These are phyloP conservation scores for Acanthamoeba sp. DNA, from an alignment of 208 protist species.

Conservation along the genomic window DNA sequence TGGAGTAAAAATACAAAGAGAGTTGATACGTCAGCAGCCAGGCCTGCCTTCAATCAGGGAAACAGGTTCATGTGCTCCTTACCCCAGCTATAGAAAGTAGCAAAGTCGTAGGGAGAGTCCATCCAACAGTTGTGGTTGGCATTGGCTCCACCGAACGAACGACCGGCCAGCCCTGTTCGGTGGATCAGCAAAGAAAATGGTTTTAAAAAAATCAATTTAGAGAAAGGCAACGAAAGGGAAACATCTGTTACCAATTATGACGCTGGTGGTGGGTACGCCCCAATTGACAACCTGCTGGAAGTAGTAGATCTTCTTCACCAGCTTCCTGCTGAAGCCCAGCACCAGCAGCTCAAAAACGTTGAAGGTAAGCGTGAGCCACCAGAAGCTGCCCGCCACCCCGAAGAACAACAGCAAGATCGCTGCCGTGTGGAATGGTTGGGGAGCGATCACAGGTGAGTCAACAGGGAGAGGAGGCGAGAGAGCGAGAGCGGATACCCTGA, in stretches of 20 bases:
- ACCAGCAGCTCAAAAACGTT: background rate
- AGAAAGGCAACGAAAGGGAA: background rate
- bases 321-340: background rate
- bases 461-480: no score
- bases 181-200: no score
- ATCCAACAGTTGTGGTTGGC: slow-evolving; percentile 23
- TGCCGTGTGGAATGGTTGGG: no score
- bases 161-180: background rate
- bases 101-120: background rate
- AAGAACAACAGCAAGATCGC: background rate
- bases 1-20: no score
- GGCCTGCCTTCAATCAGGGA: no score
- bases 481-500: background rate
- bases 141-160: background rate
- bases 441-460: no score
- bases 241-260: slow-evolving; percentile 5
- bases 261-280: background rate
- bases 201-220: no score
- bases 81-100: slow-evolving; percentile 16
- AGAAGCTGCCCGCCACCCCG: slow-evolving; percentile 3
- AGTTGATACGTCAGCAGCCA: no score
- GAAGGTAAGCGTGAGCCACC: slow-evolving; percentile 29
- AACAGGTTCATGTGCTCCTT: no score
- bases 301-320: background rate
- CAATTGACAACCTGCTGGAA: background rate